phyloP scores from a whole-genome alignment of 345 rosid species.

The Lumnitzera racemosa region DNA sequence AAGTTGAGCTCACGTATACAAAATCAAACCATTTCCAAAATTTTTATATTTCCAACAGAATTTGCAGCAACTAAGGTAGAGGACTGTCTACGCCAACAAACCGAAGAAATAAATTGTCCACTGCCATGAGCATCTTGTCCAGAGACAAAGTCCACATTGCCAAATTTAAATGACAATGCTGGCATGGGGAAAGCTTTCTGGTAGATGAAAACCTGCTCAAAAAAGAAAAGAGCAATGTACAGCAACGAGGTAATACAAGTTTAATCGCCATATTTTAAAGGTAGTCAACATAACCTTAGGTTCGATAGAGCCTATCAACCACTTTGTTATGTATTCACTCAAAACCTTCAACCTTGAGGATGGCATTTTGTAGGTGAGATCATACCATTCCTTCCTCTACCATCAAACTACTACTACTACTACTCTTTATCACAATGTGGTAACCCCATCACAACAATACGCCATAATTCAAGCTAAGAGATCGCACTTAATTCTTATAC shows the following conservation, averaged over 20 bases:
- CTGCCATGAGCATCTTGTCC: conserved; percentile 59
- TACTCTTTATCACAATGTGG: too few species aligned
- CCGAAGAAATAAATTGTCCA: conserved; percentile 68
- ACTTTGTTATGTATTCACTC: conserved; percentile 68
- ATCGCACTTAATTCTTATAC: too few species aligned
- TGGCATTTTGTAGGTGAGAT: too few species aligned
- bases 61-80: conserved; percentile 80
- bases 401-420: too few species aligned
- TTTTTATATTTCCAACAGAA: conserved; percentile 82
- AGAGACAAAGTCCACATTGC: conserved; percentile 43
- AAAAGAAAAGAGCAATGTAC: background rate
- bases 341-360: conserved; percentile 44
- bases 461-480: too few species aligned
- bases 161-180: conserved; percentile 69
- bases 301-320: conserved; percentile 87
- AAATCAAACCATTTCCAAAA: conserved; percentile 68
- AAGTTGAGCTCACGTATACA: too few species aligned
- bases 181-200: conserved; percentile 99
- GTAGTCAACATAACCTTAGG: background rate
- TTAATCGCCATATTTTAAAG: background rate
- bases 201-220: conserved; percentile 69
- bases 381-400: too few species aligned
- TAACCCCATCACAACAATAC: too few species aligned
- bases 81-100: conserved; percentile 84
- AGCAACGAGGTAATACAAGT: too few species aligned